These are phyloP conservation scores for Cytospora piceae DNA, from an alignment of 2,329 filamentous ascomycete species.

Conservation along the genomic window DNA sequence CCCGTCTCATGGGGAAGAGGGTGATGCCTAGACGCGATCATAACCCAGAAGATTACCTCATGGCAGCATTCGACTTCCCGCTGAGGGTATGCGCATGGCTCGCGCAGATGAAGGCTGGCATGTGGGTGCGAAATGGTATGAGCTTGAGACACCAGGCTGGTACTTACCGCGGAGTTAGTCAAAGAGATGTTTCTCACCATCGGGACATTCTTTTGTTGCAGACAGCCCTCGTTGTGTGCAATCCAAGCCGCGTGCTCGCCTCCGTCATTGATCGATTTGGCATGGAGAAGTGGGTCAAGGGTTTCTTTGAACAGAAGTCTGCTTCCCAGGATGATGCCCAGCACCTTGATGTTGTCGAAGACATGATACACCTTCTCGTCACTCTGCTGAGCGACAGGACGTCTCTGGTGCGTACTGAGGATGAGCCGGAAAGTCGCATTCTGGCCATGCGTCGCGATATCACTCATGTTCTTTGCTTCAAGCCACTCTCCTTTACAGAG, in stretches of 20 bases:
- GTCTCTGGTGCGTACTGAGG: conserved; percentile 70
- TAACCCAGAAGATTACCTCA: conserved; percentile 75
- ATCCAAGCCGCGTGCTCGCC: conserved; percentile 80
- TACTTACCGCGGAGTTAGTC: conserved; percentile 86
- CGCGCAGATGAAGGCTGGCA: conserved; percentile 95
- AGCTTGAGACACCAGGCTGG: conserved; percentile 94
- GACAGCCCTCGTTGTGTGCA: conserved; percentile 83
- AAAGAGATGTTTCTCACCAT: conserved; percentile 91
- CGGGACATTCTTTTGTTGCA: conserved; percentile 94
- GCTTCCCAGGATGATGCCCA: conserved; percentile 83
- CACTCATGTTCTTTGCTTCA: conserved; percentile 93
- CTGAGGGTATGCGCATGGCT: conserved; percentile 94
- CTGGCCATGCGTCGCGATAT: conserved; percentile 85
- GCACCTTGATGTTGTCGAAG: conserved; percentile 90
- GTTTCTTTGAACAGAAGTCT: conserved; percentile 73
- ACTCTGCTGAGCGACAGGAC: conserved; percentile 88
- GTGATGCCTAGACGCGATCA: conserved; percentile 61
- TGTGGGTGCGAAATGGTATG: conserved; percentile 98
- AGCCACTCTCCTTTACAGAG: conserved; percentile 92
- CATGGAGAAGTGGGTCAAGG: conserved; percentile 84
- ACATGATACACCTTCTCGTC: conserved; percentile 92
- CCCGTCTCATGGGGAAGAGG: conserved; percentile 63
- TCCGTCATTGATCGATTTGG: conserved; percentile 92
- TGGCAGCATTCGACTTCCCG: conserved; percentile 90
- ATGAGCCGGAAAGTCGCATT: conserved; percentile 67